A percentile compares a stretch with the other conserved stretches of the same genome.
Evolutionary conservation across 2,329 filamentous ascomycete species (phyloP).

Genomic region (Byssothecium circinans): DNA sequence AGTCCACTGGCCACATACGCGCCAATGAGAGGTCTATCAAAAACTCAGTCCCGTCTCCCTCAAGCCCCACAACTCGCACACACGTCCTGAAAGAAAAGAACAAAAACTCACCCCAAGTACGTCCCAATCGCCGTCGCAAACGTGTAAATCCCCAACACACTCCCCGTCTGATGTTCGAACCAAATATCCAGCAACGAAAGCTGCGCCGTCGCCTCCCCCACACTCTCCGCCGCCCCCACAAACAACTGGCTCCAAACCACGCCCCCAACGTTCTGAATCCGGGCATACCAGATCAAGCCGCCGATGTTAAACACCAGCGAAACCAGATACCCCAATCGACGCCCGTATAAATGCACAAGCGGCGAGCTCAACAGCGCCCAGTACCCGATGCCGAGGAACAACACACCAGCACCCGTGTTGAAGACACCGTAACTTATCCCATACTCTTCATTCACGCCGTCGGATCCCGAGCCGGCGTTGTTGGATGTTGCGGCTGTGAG

Average conservation of each 20-base stretch:
- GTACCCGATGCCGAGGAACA: conserved; percentile 23
- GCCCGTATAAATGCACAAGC: conserved; percentile 21
- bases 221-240: conserved; percentile 21
- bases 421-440: conserved; percentile 24
- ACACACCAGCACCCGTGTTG: conserved; percentile 21
- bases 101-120: conserved; percentile 12
- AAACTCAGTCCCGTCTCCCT: conserved; percentile 1
- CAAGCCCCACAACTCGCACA: no score
- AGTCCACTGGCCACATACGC: conserved; percentile 16
- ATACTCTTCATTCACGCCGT: conserved; percentile 21
- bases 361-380: conserved; percentile 22
- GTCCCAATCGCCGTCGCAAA: conserved; percentile 22
- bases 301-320: conserved; percentile 22
- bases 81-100: no score
- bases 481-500: conserved; percentile 23
- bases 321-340: conserved; percentile 20
- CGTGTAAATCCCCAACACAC: conserved; percentile 21
- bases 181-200: conserved; percentile 20
- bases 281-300: conserved; percentile 23
- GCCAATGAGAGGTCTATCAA: conserved; percentile 15
- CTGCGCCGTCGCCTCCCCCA: conserved; percentile 21
- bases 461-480: conserved; percentile 21
- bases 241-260: conserved; percentile 25
- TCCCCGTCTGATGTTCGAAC: conserved; percentile 23
- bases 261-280: conserved; percentile 17